Percentiles rank a stretch among this genome's conserved stretches.
Evolutionary conservation across 305 asterid species (phyloP).

Genomic region (Rubia balearica): DNA sequence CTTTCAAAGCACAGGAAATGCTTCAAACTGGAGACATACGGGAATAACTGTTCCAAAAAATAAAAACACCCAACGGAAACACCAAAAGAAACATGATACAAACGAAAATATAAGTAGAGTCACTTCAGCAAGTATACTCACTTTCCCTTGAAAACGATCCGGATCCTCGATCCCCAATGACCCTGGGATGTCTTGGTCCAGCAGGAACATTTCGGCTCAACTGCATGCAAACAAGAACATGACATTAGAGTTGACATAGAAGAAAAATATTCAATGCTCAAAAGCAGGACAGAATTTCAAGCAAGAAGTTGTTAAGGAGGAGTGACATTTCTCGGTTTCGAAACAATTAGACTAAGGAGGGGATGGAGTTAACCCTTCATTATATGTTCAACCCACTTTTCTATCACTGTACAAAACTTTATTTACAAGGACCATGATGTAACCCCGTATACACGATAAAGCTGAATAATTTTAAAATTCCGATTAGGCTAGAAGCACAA

Average conservation of each 20-base stretch:
- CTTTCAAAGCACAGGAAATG: not conserved
- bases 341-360: not conserved
- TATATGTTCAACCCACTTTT: not conserved
- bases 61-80: no score
- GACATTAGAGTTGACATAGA: not conserved
- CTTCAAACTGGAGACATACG: not conserved
- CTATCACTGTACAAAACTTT: not conserved
- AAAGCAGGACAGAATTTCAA: not conserved
- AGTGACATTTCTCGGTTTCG: not conserved
- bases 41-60: not conserved
- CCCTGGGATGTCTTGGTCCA: slow-evolving; percentile 93
- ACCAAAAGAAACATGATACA: not conserved
- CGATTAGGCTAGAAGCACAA: not conserved
- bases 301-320: not conserved
- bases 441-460: not conserved
- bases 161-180: slow-evolving; percentile 93
- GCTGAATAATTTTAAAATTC: not conserved
- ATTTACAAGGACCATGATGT: not conserved
- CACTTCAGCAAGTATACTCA: slow-evolving; percentile 34
- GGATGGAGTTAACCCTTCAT: not conserved
- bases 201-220: slow-evolving; percentile 67
- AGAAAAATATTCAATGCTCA: not conserved
- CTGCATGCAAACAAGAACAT: slow-evolving; percentile 33
- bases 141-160: slow-evolving; percentile 97
- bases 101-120: slow-evolving; percentile 8